Evolutionary conservation across 2,329 filamentous ascomycete genomes (phyloP).

Genomic region (Verticillium tricorpus): DNA sequence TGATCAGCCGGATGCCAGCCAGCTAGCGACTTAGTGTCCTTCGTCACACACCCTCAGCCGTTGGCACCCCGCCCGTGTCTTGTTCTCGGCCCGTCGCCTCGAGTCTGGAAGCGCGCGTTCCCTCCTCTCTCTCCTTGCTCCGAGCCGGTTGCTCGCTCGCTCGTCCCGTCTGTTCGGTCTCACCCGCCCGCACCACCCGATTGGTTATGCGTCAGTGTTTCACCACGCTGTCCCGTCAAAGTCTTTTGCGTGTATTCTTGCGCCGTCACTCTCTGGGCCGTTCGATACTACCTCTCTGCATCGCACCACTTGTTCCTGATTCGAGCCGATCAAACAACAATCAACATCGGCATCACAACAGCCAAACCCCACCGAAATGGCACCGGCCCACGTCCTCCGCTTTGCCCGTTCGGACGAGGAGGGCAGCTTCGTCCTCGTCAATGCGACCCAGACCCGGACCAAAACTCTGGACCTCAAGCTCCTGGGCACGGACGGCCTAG

Average conservation of each 20-base stretch:
- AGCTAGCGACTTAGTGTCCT: background rate
- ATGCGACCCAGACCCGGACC: slow-evolving; percentile 46
- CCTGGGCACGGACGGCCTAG: slow-evolving; percentile 62
- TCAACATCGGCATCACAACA: background rate
- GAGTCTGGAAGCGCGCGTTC: too few species aligned
- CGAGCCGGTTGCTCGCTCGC: background rate
- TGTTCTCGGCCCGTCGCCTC: background rate
- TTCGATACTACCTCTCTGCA: background rate
- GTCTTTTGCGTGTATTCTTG: background rate
- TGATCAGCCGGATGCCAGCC: background rate
- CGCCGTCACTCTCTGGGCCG: background rate
- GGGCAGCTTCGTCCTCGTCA: slow-evolving; percentile 54
- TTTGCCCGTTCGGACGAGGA: slow-evolving; percentile 52
- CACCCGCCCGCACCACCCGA: background rate
- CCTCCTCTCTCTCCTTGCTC: background rate
- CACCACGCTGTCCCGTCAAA: background rate
- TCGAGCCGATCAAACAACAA: background rate
- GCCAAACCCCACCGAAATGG: background rate
- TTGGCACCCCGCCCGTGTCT: background rate
- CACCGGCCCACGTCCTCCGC: slow-evolving; percentile 41
- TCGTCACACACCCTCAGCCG: background rate
- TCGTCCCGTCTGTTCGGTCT: background rate
- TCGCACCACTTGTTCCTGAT: background rate
- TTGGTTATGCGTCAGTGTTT: background rate
- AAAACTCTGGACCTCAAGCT: slow-evolving; percentile 61